phyloP scores from a whole-genome alignment of 768 basidiomycete species.

The Gloeopeniophorella convolvens region DNA sequence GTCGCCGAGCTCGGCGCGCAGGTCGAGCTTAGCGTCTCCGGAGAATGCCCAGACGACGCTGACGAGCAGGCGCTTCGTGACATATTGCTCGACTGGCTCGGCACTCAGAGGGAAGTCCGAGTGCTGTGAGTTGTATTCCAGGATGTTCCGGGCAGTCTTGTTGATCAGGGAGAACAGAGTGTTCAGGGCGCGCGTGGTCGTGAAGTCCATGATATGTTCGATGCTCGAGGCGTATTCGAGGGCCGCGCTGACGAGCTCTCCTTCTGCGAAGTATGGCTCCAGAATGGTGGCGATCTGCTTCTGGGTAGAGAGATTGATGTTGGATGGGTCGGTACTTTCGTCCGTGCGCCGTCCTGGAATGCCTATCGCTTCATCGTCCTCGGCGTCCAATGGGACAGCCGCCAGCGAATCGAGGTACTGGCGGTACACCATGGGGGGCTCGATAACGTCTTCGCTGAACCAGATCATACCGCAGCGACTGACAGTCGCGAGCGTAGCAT shows the following conservation, averaged over 20 bases:
- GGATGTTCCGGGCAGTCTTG: conserved; percentile 88
- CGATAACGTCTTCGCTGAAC: conserved; percentile 97
- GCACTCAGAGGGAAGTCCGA: conserved; percentile 84
- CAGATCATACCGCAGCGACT: conserved; percentile 99
- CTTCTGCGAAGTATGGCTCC: conserved; percentile 75
- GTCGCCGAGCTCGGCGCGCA: conserved; percentile 84
- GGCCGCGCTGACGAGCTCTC: conserved; percentile 75
- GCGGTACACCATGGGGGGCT: conserved; percentile 84
- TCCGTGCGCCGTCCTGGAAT: conserved; percentile 56
- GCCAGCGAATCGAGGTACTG: conserved; percentile 80
- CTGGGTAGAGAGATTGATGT: conserved; percentile 64
- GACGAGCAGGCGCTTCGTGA: conserved; percentile 82
- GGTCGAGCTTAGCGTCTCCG: conserved; percentile 88
- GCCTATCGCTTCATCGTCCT: conserved; percentile 76
- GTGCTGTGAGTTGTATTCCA: conserved; percentile 94
- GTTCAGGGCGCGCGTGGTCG: conserved; percentile 81
- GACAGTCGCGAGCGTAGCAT: conserved; percentile 96
- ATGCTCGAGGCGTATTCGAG: conserved; percentile 76
- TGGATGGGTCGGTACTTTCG: conserved; percentile 39
- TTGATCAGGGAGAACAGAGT: conserved; percentile 97
- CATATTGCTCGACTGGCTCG: conserved; percentile 87
- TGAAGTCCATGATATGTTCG: conserved; percentile 99
- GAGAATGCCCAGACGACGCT: conserved; percentile 98
- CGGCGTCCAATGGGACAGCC: conserved; percentile 72
- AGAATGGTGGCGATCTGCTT: conserved; percentile 67